Percentiles rank a stretch among this genome's conserved stretches.
Evolutionary conservation across 306 rosid genomes (phyloP).

Genomic region (Quercus robur): DNA sequence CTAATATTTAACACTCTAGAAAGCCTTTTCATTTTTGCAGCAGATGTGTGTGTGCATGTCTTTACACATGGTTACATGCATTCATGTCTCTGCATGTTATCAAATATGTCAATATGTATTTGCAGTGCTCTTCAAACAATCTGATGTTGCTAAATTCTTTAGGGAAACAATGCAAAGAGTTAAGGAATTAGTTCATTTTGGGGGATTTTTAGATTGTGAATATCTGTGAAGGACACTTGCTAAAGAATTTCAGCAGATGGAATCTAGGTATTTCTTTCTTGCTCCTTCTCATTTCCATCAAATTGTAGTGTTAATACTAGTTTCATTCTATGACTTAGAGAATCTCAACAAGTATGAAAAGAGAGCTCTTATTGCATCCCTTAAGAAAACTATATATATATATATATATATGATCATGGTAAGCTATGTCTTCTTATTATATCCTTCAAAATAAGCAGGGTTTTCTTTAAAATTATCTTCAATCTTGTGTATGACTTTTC

Average conservation of each 20-base stretch:
- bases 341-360: no score
- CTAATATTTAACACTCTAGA: no score
- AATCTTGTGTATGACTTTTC: no score
- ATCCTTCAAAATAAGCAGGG: no score
- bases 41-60: neutral
- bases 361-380: no score
- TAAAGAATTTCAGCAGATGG: slow-evolving; percentile 88
- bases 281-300: slow-evolving; percentile 11
- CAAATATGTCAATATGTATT: neutral
- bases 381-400: no score
- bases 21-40: neutral
- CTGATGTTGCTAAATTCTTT: slow-evolving; percentile 26
- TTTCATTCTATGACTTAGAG: no score
- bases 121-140: slow-evolving; percentile 5
- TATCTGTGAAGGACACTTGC: slow-evolving; percentile 78
- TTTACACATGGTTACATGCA: neutral
- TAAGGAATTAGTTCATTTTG: slow-evolving; percentile 75
- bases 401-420: no score
- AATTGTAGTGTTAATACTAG: no score
- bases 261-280: slow-evolving; percentile 50
- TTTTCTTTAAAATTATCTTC: no score
- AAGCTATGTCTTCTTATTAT: no score
- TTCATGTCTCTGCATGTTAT: neutral
- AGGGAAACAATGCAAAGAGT: slow-evolving; percentile 79
- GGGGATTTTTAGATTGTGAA: slow-evolving; percentile 84